Conservation (phyloP, 2,329 filamentous ascomycete species). For the Arachnopeziza araneosa region DNA sequence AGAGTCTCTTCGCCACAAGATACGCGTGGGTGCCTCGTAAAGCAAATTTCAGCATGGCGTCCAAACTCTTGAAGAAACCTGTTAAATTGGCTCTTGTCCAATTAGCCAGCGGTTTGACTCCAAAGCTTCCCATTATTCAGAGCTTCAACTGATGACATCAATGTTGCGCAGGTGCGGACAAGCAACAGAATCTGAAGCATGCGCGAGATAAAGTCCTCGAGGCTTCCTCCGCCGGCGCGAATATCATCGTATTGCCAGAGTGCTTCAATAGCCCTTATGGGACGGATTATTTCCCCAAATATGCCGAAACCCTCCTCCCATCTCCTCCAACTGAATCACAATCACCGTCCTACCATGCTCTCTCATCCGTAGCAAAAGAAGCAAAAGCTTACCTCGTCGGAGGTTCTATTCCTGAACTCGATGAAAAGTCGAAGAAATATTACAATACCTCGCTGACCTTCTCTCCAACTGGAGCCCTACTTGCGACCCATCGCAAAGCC, state of each 20-base stretch:
- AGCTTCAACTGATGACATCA: background rate
- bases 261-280: slow-evolving; percentile 99
- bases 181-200: slow-evolving; percentile 73
- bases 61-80: slow-evolving; percentile 60
- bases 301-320: slow-evolving; percentile 82
- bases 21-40: background rate
- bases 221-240: slow-evolving; percentile 69
- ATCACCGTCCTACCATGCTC: slow-evolving; percentile 79
- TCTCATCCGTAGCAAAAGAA: slow-evolving; percentile 73
- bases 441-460: slow-evolving; percentile 93
- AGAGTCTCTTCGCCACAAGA: slow-evolving; percentile 6
- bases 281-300: slow-evolving; percentile 81
- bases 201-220: slow-evolving; percentile 79
- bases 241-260: slow-evolving; percentile 88
- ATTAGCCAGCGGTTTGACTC: slow-evolving; percentile 59
- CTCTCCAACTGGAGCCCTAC: slow-evolving; percentile 66
- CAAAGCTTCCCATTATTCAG: background rate
- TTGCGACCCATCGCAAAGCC: slow-evolving; percentile 88
- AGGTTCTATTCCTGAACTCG: slow-evolving; percentile 85
- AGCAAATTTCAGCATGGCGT: slow-evolving; percentile 23
- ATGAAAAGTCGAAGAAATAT: slow-evolving; percentile 57
- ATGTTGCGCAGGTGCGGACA: slow-evolving; percentile 60
- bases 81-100: slow-evolving; percentile 79
- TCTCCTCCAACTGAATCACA: slow-evolving; percentile 63
- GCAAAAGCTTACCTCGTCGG: slow-evolving; percentile 78